Percentiles rank a stretch among this genome's conserved stretches.
These are phyloP conservation scores for Fusarium liriodendri DNA, from an alignment of 2,329 filamentous ascomycete genomes.

Conservation along the genomic window DNA sequence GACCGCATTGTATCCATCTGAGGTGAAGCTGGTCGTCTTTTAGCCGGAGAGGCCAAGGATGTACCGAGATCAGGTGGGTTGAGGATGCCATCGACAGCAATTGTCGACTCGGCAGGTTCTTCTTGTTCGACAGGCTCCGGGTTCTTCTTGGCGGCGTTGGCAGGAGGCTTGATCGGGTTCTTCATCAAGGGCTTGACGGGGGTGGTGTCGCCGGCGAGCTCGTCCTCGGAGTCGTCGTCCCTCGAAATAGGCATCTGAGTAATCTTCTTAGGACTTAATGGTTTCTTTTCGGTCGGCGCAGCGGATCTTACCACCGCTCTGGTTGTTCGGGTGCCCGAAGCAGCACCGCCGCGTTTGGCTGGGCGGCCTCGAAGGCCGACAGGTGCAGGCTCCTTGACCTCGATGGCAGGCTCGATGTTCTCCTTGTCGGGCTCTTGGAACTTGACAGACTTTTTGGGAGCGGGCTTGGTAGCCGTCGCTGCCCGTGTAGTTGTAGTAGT, in stretches of 20 bases:
- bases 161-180: constrained; percentile 64
- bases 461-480: constrained; percentile 54
- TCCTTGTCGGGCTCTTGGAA: constrained; percentile 75
- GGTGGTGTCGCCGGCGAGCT: constrained; percentile 64
- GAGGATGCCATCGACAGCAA: constrained; percentile 45
- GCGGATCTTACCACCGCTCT: constrained; percentile 48
- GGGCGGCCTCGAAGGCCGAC: constrained; percentile 55
- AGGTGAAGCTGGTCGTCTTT: constrained; percentile 63
- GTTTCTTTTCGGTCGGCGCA: constrained; percentile 56
- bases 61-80: constrained; percentile 51
- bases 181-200: constrained; percentile 65
- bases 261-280: constrained; percentile 74
- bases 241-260: constrained; percentile 64
- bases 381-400: constrained; percentile 50
- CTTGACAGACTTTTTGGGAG: constrained; percentile 70
- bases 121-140: constrained; percentile 24
- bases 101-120: constrained; percentile 37
- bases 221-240: constrained; percentile 69
- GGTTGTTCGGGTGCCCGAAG: constrained; percentile 47
- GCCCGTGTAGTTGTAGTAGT: constrained; percentile 45
- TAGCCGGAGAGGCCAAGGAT: constrained; percentile 66
- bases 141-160: constrained; percentile 20
- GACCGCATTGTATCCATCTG: constrained; percentile 67
- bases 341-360: constrained; percentile 55
- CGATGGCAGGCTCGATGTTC: constrained; percentile 61